Conservation (phyloP, 208 protist species). For the Crithidia mellificae region DNA sequence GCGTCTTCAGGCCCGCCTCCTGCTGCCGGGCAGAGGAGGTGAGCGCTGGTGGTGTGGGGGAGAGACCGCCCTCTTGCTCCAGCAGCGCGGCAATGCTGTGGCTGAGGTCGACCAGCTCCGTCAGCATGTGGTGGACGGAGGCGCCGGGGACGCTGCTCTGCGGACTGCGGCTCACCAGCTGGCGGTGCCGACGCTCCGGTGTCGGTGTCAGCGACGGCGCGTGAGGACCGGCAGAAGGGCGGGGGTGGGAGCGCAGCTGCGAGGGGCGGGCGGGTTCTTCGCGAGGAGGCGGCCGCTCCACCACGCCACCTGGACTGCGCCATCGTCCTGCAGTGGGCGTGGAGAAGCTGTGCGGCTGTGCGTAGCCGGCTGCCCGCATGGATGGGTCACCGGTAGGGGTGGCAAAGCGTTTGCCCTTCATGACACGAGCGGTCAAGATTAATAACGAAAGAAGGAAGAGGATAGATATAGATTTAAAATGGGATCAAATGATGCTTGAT, state of each 20-base stretch:
- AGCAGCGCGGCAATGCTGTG: constrained; percentile 62
- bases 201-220: neutral
- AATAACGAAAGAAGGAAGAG: neutral
- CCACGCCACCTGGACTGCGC: constrained; percentile 1
- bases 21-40: constrained; percentile 27
- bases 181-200: constrained; percentile 13
- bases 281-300: neutral
- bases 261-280: neutral
- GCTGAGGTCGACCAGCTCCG: constrained; percentile 68
- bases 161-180: neutral
- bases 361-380: constrained; percentile 10
- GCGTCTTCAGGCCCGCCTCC: constrained; percentile 61
- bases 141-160: constrained; percentile 12
- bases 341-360: constrained; percentile 21
- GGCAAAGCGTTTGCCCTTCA: constrained; percentile 30
- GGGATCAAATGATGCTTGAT: no score
- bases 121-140: constrained; percentile 61
- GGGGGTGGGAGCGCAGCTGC: constrained; percentile 9
- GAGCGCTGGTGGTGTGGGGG: constrained; percentile 1
- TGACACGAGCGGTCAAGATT: neutral
- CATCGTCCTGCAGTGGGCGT: constrained; percentile 4
- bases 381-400: constrained; percentile 22
- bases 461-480: no score
- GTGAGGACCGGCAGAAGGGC: neutral
- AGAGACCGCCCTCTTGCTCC: constrained; percentile 29